Conservation (phyloP, 2,329 filamentous ascomycete genomes). For the Ascochyta lentis region DNA sequence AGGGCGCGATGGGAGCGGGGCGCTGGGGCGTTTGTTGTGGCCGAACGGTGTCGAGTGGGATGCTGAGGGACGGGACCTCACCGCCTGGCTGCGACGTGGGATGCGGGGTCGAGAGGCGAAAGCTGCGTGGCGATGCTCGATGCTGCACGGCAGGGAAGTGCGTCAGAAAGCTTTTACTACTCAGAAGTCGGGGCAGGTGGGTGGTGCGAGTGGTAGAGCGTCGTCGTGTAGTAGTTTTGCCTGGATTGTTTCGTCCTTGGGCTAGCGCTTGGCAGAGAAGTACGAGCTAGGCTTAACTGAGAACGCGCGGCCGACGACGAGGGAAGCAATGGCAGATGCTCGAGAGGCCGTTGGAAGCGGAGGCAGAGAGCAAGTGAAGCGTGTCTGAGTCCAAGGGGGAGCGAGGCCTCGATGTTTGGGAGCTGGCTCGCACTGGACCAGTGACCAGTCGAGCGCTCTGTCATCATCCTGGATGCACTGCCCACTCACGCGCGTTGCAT, state of each 20-base stretch:
- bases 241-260: conserved; percentile 31
- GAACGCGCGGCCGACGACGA: conserved; percentile 26
- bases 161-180: conserved; percentile 25
- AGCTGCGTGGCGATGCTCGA: conserved; percentile 23
- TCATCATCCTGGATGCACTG: conserved; percentile 20
- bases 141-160: conserved; percentile 33
- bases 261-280: conserved; percentile 24
- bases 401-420: conserved; percentile 7
- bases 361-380: conserved; percentile 2
- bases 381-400: conserved; percentile 3
- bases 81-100: conserved; percentile 40
- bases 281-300: conserved; percentile 26
- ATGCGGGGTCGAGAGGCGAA: conserved; percentile 23
- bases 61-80: conserved; percentile 44
- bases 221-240: conserved; percentile 36
- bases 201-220: conserved; percentile 38
- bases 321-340: conserved; percentile 8
- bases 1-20: conserved; percentile 38
- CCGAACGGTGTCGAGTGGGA: conserved; percentile 45
- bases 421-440: conserved; percentile 8
- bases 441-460: conserved; percentile 17
- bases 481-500: conserved; percentile 14
- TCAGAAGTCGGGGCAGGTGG: conserved; percentile 28
- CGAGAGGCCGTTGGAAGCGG: not conserved
- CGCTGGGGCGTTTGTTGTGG: conserved; percentile 45